phyloP scores from a whole-genome alignment of 2,329 filamentous ascomycete species.

The Pseudocercospora musae region DNA sequence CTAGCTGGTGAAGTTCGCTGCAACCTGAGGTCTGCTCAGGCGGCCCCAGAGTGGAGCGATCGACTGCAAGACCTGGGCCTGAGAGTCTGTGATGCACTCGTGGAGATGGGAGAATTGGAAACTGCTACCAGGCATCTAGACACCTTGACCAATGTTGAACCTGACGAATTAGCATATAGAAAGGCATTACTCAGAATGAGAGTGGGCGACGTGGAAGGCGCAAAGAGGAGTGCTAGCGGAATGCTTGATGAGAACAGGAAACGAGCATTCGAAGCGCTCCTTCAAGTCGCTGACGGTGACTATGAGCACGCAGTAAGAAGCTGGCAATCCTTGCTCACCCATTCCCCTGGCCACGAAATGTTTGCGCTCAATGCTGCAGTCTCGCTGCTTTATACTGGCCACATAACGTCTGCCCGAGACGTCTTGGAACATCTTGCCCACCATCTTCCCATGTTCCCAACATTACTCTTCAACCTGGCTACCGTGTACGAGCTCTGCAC shows the following conservation, averaged over 20 bases:
- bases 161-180: constrained; percentile 41
- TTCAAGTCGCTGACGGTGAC: constrained; percentile 74
- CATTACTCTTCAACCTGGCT: constrained; percentile 81
- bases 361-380: constrained; percentile 79
- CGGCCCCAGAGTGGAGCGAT: constrained; percentile 63
- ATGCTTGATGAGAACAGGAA: constrained; percentile 23
- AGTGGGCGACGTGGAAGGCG: constrained; percentile 66
- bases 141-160: constrained; percentile 49
- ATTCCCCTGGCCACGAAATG: constrained; percentile 60
- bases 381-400: constrained; percentile 76
- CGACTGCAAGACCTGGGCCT: constrained; percentile 73
- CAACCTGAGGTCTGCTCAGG: constrained; percentile 27
- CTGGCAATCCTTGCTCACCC: constrained; percentile 57
- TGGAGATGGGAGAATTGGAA: constrained; percentile 84
- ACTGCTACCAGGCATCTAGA: constrained; percentile 72
- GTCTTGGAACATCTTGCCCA: constrained; percentile 66
- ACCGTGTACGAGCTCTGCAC: constrained; percentile 92
- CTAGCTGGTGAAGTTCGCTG: constrained; percentile 50
- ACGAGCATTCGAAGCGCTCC: constrained; percentile 62
- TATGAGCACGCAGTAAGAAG: constrained; percentile 61
- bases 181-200: constrained; percentile 70
- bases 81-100: constrained; percentile 60
- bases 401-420: constrained; percentile 66
- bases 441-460: constrained; percentile 65
- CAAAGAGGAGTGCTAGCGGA: constrained; percentile 14